Conservation (phyloP, 352 stramenopile species). For the Pythium vanterpoolii region DNA sequence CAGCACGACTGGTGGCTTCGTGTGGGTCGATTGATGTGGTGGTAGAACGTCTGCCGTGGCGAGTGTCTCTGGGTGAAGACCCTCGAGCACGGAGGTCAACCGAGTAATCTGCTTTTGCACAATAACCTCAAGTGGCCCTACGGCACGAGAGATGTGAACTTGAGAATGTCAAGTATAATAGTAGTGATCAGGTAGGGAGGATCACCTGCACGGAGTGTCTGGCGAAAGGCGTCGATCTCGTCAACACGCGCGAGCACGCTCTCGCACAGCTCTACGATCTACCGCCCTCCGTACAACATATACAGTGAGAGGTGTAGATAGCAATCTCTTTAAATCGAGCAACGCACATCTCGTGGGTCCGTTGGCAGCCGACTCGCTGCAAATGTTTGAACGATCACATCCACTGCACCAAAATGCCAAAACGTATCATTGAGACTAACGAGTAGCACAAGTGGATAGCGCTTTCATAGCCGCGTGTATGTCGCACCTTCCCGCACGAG, state of each 20-base stretch:
- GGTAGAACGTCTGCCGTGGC: neutral
- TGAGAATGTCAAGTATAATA: neutral
- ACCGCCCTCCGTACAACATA: no score
- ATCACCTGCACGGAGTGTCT: constrained; percentile 33
- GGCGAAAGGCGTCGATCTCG: constrained; percentile 41
- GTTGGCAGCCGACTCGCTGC: constrained; percentile 6
- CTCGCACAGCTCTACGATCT: constrained; percentile 37
- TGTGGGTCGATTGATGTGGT: neutral
- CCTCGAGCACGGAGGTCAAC: constrained; percentile 28
- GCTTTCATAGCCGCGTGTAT: neutral
- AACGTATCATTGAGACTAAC: neutral
- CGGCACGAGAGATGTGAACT: no score
- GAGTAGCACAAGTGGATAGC: neutral
- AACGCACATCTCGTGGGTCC: constrained; percentile 15
- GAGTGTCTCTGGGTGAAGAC: constrained; percentile 24
- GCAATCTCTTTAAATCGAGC: neutral
- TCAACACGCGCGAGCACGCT: constrained; percentile 34
- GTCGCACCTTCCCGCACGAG: constrained; percentile 43
- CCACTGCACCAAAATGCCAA: constrained; percentile 13
- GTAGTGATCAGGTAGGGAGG: neutral
- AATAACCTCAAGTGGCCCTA: constrained; percentile 40
- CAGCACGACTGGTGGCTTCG: constrained; percentile 1
- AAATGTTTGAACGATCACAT: constrained; percentile 22
- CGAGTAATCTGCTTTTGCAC: constrained; percentile 44
- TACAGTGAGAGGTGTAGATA: neutral